phyloP scores from a whole-genome alignment of 2,329 filamentous ascomycete species.

The Calonectria multiphialidica region DNA sequence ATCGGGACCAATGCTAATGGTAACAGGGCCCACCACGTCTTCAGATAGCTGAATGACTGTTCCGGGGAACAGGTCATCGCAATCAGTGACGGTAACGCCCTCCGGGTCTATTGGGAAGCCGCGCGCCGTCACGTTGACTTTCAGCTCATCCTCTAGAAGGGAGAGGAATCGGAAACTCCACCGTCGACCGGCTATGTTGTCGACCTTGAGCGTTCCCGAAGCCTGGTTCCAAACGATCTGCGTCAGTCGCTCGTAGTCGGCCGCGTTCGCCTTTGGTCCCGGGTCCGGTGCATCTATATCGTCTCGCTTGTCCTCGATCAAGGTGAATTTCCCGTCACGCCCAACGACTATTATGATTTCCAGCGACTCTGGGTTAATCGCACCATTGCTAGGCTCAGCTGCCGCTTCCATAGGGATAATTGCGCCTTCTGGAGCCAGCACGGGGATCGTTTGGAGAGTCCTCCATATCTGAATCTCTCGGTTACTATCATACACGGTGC shows the following conservation, averaged over 20 bases:
- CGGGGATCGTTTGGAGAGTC: constrained; percentile 59
- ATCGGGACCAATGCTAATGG: background rate
- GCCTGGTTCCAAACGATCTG: background rate
- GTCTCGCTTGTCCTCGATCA: constrained; percentile 58
- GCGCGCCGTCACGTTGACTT: background rate
- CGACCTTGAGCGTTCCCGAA: background rate
- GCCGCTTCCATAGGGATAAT: constrained; percentile 67
- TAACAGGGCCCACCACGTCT: background rate
- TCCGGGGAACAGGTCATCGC: background rate
- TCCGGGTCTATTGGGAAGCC: background rate
- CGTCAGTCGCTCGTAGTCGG: background rate
- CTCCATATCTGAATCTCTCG: constrained; percentile 65
- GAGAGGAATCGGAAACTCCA: constrained; percentile 14
- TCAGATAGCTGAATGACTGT: background rate
- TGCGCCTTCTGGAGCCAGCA: constrained; percentile 67
- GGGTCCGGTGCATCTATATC: background rate
- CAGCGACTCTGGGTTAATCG: constrained; percentile 57
- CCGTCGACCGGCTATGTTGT: background rate
- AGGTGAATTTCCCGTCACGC: constrained; percentile 59
- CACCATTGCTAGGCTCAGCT: constrained; percentile 57
- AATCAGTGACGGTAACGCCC: background rate
- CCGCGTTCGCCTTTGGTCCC: background rate
- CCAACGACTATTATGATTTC: constrained; percentile 63
- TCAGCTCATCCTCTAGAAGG: background rate
- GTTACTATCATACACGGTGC: constrained; percentile 68